These are phyloP conservation scores for Hippophae tibetana DNA, from an alignment of 306 rosid genomes.

Conservation along the genomic window DNA sequence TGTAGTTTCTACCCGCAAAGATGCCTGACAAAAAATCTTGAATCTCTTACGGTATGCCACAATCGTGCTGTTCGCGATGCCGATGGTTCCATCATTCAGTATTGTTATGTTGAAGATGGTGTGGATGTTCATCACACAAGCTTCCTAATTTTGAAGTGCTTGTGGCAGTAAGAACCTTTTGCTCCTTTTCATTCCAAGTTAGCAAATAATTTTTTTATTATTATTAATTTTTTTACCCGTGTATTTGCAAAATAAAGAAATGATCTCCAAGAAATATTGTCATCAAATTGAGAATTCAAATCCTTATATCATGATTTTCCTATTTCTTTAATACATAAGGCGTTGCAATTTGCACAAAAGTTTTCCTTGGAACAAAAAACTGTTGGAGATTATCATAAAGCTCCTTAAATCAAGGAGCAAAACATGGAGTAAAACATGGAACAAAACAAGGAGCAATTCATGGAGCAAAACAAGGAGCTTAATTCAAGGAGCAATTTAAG, in stretches of 20 bases:
- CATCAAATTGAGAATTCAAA: constrained; percentile 47
- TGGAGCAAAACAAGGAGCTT: no score
- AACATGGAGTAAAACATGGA: no score
- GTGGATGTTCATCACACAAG: constrained; percentile 89
- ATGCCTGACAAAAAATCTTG: constrained; percentile 82
- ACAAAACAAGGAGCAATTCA: no score
- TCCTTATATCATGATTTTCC: constrained; percentile 58
- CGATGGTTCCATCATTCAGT: constrained; percentile 86
- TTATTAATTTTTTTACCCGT: constrained; percentile 6
- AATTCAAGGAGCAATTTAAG: no score
- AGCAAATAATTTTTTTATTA: constrained; percentile 9
- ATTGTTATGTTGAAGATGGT: constrained; percentile 87
- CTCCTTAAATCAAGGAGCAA: no score
- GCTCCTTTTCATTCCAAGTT: constrained; percentile 8
- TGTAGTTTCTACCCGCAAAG: constrained; percentile 96
- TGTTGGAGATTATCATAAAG: no score
- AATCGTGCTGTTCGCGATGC: constrained; percentile 92
- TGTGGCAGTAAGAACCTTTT: constrained; percentile 42
- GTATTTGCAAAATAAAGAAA: constrained; percentile 68
- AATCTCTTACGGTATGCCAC: constrained; percentile 69
- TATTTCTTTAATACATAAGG: constrained; percentile 48
- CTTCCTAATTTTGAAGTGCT: constrained; percentile 71
- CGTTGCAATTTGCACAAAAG: constrained; percentile 31
- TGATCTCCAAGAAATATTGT: constrained; percentile 40
- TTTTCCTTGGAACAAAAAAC: constrained; percentile 25